Evolutionary conservation across 2,329 filamentous ascomycete genomes (phyloP), one percentile per base, ranked within the genome.

Genomic region (Sclerotinia spermophila): DNA sequence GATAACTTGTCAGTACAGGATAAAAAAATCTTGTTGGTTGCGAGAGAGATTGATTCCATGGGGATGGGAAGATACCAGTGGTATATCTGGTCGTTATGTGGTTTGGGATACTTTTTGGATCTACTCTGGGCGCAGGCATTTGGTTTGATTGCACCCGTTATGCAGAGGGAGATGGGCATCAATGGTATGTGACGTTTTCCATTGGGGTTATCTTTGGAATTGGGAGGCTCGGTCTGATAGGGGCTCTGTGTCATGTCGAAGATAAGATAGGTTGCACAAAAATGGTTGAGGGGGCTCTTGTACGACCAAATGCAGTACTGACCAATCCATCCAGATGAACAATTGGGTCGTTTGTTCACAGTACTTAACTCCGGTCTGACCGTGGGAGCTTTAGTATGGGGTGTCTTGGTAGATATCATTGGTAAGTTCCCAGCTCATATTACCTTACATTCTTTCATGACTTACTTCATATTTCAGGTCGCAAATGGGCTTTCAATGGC

Each of bases 31-130:
- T 19, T 67, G 1, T 40, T 75, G 15, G 71, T 74, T 60, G 71
- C 73, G 21, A 48, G 55, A 13, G 75, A 76, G 61, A 67, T 77
- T 35, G 72, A 76, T 53, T 33, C 38, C 1, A 72, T 76, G 67
- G 76, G 76, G 1, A 74, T 77, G 72, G 76, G 76, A 8, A 73
- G 60, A 58, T 76, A 77, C 60, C 76, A 78, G 51, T 76, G 74
- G 75, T 77, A 72, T 62, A 75, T 78, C 30, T 78, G 76, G 74
- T 35, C 38, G 4, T 64, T 78, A 8, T 77, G 76, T 38, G 76
- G 76, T 15, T 71, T 78, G 55, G 76, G 76, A 27, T 78, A 77
- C 68, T 75, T 78, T 56, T 69, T 78, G 6, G 76, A 78, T 72
- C 65, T 77, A 21, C 35, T 74, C 11, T 78, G 76, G 76, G 74